Base-by-base conservation (phyloP, 2,329 filamentous ascomycete species). In the Pseudodiploospora longispora region DNA sequence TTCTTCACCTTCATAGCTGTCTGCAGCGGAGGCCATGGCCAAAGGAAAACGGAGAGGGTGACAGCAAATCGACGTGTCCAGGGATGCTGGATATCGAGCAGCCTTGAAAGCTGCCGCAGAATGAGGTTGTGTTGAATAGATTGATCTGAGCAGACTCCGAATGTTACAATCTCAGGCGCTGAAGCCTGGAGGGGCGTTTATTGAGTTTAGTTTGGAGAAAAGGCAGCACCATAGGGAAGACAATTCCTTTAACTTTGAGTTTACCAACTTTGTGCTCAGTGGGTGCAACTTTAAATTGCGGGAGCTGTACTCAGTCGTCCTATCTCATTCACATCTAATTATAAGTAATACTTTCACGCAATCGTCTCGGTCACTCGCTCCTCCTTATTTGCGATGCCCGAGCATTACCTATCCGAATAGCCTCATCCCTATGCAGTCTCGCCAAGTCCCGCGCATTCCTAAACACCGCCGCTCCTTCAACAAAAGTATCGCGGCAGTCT, bases 1-100 rank as follows among this genome's bases (percentile, higher is more conserved):
- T 30, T 50, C 46, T 47, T 49, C 35, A 30, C 48, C 49, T 19
- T 19, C 19, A 19, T 19, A 19, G 19, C 19, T 19, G 41, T 50
- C 49, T 7, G 27, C 38, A 9, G 33, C 12, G 41, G 38, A 40
- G 40, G 35, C 12, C 32, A 34, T 34, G 32, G 9, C 32, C 12
- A 34, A 9, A 12, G 9, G 9, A 34, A 34, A 9, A 9, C 12
- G 32, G 32, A 12, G 32, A 34, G 8, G 12, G 32, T 34, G 32
- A 34, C 32, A 9, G 12, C 32, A 34, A 19, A 19, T 19, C 19
- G 19, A 19, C 19, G 32, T 34, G 32, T 3, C 32, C 8, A 9
- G 12, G 12, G 9, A 34, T 9, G 12, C 9, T 34, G 32, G 32
- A 34, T 9, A 34, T 9, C 32, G 32, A 34, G 8, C 32, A 9